phyloP scores from a whole-genome alignment of 2,329 filamentous ascomycete genomes.

The Emergomyces orientalis region DNA sequence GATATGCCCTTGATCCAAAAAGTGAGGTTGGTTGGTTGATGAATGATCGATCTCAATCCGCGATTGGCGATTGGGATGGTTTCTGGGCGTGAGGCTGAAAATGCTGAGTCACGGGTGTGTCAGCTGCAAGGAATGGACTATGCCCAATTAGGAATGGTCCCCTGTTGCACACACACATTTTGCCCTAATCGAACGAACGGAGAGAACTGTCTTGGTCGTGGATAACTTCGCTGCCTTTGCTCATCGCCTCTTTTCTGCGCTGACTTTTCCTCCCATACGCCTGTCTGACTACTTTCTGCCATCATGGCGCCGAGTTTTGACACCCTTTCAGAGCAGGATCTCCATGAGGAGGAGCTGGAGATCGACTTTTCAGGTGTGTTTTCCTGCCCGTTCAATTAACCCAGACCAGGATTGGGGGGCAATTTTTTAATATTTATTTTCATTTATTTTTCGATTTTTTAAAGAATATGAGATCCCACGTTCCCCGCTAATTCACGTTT shows the following conservation, averaged over 20 bases:
- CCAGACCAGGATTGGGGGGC: conserved; percentile 7
- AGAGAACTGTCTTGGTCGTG: conserved; percentile 6
- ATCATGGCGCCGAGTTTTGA: conserved; percentile 93
- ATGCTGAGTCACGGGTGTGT: not conserved
- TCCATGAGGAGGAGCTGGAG: conserved; percentile 83
- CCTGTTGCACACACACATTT: conserved; percentile 15
- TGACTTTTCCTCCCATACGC: not conserved
- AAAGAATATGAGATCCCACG: not conserved
- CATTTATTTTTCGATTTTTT: not conserved
- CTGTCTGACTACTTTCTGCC: conserved; percentile 21
- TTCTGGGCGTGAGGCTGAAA: not conserved
- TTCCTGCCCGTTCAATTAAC: conserved; percentile 11
- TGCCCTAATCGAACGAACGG: conserved; percentile 11
- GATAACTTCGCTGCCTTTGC: not conserved
- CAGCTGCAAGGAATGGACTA: not conserved
- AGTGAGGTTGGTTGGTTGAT: no score
- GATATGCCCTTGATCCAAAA: not conserved
- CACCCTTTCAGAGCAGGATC: conserved; percentile 81
- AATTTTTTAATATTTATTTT: conserved; percentile 10
- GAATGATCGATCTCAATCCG: no score
- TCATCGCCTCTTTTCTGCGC: not conserved
- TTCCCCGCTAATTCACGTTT: conserved; percentile 22
- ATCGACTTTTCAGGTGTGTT: conserved; percentile 69
- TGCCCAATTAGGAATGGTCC: not conserved
- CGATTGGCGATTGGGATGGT: no score